These are phyloP conservation scores for Calonectria pseudoturangicola DNA, from an alignment of 2,329 filamentous ascomycete species.

Conservation along the genomic window DNA sequence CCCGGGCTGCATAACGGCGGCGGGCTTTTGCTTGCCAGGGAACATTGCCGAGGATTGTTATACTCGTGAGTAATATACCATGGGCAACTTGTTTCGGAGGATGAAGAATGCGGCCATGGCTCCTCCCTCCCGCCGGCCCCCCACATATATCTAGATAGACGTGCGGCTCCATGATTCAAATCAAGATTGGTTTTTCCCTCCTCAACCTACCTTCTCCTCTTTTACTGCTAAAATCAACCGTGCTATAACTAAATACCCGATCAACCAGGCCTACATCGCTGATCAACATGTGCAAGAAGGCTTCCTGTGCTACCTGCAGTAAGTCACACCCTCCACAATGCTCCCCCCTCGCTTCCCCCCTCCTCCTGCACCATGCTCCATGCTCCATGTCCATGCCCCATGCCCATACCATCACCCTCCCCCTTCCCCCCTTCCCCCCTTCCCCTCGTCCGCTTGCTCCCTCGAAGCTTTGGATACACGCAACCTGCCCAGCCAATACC, in stretches of 20 bases:
- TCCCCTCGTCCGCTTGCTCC: neutral
- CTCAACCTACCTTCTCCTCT: neutral
- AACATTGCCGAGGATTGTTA: neutral
- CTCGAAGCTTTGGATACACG: neutral
- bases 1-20: neutral
- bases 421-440: constrained; percentile 18
- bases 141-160: constrained; percentile 8
- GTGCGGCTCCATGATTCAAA: neutral
- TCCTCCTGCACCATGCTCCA: neutral
- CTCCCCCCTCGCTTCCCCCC: neutral
- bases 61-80: neutral
- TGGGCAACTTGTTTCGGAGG: constrained; percentile 1
- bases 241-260: neutral
- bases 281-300: constrained; percentile 38
- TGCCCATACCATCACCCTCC: neutral
- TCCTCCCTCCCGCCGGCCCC: neutral
- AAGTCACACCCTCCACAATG: constrained; percentile 26
- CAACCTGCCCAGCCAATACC: constrained; percentile 3
- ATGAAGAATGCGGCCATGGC: neutral
- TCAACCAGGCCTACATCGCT: neutral
- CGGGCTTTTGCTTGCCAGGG: neutral
- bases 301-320: constrained; percentile 40
- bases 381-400: no score
- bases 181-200: neutral
- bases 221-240: neutral